Conservation (phyloP, 2,329 filamentous ascomycete species). For the Didymella arachidicola region DNA sequence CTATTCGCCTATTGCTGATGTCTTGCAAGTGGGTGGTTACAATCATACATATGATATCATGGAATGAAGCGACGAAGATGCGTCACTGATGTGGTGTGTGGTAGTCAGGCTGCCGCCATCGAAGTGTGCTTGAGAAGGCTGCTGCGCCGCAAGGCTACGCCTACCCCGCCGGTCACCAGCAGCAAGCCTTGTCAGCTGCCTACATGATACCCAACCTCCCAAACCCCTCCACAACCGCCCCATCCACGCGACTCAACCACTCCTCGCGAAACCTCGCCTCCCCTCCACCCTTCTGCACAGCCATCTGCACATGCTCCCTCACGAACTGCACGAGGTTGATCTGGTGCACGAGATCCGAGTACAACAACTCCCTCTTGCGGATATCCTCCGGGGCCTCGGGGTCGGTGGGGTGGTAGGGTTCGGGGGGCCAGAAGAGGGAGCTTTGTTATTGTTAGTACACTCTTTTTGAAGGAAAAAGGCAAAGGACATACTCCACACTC, state of each 20-base stretch:
- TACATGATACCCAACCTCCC: slow-evolving; percentile 49
- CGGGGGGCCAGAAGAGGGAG: slow-evolving; percentile 53
- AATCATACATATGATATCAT: too few species aligned
- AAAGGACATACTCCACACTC: slow-evolving; percentile 42
- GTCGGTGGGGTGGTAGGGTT: slow-evolving; percentile 40
- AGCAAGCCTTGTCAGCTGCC: background rate
- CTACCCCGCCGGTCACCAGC: too few species aligned
- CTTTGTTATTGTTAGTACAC: slow-evolving; percentile 29
- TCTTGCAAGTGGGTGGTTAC: too few species aligned
- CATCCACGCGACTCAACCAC: slow-evolving; percentile 78
- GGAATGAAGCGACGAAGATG: too few species aligned
- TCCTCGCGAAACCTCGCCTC: slow-evolving; percentile 70
- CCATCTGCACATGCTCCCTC: slow-evolving; percentile 65
- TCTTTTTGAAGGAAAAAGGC: too few species aligned
- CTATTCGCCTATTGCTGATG: too few species aligned
- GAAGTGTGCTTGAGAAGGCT: too few species aligned
- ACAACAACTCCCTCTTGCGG: slow-evolving; percentile 59
- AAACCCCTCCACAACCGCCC: slow-evolving; percentile 73
- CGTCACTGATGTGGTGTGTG: too few species aligned
- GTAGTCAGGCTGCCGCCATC: too few species aligned
- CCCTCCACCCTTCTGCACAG: slow-evolving; percentile 69
- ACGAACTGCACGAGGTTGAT: slow-evolving; percentile 72
- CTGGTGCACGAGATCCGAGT: slow-evolving; percentile 72
- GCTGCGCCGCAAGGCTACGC: too few species aligned
- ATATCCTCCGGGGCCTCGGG: slow-evolving; percentile 57